Conservation (phyloP, 805 yeast genomes). For the Komagataella pastoris region DNA sequence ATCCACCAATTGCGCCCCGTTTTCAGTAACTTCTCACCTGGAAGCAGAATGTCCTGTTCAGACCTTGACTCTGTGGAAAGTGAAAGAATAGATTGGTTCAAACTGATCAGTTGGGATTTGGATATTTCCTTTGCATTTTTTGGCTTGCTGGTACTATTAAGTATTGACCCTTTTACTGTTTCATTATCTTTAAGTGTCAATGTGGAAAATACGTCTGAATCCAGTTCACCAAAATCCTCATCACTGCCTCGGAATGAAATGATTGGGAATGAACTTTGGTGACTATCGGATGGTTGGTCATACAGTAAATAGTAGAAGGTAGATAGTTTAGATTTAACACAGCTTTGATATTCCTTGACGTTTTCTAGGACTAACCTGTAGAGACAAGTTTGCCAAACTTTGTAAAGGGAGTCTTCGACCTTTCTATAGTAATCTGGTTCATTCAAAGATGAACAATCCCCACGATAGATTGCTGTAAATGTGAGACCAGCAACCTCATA, state of each 20-base stretch:
- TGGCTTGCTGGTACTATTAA: background rate
- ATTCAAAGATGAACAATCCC: background rate
- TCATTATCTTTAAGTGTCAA: background rate
- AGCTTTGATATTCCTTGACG: conserved; percentile 6
- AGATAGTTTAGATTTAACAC: background rate
- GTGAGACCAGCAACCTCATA: conserved; percentile 18
- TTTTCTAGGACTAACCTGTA: conserved; percentile 14
- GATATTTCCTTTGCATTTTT: background rate
- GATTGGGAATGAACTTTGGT: conserved; percentile 14
- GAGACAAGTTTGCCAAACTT: conserved; percentile 11
- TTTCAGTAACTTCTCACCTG: conserved; percentile 1
- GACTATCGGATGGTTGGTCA: conserved; percentile 7
- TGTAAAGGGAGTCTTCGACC: conserved; percentile 9
- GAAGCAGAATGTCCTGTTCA: background rate
- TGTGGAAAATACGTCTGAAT: background rate
- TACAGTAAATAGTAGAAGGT: conserved; percentile 12
- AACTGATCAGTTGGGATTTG: background rate
- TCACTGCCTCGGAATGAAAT: conserved; percentile 4
- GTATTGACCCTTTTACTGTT: background rate
- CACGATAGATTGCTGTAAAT: conserved; percentile 9
- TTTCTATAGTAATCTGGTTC: conserved; percentile 3
- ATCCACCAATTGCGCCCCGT: conserved; percentile 3
- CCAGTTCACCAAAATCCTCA: background rate
- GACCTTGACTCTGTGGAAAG: conserved; percentile 1
- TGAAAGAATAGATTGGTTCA: background rate